Percentiles rank a stretch among this genome's conserved stretches.
These are phyloP conservation scores for Pterula multifida DNA, from an alignment of 1,284 basidiomycete genomes.

Conservation along the genomic window DNA sequence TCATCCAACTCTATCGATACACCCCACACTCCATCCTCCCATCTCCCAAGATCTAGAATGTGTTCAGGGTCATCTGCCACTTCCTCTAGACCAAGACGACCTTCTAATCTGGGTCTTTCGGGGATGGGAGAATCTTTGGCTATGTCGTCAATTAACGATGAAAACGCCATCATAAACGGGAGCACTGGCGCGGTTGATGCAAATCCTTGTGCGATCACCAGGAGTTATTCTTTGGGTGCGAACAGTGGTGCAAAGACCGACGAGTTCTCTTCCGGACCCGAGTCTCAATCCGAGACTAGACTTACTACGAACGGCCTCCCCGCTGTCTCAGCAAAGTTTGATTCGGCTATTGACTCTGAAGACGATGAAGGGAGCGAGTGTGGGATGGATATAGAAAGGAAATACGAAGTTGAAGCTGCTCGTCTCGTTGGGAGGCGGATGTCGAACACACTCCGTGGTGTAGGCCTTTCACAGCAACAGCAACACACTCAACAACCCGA, in stretches of 20 bases:
- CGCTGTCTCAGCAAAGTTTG: neutral
- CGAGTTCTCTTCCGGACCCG: constrained; percentile 2
- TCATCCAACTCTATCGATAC: neutral
- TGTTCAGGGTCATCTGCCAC: neutral
- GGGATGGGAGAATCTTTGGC: neutral
- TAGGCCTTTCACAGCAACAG: too few relatives aligned
- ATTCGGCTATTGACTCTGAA: neutral
- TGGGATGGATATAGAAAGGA: neutral
- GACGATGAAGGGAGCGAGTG: neutral
- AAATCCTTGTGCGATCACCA: neutral
- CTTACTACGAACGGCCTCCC: neutral
- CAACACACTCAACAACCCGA: neutral
- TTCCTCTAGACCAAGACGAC: constrained; percentile 10
- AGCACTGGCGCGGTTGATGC: constrained; percentile 17
- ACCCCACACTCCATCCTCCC: neutral
- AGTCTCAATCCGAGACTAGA: neutral
- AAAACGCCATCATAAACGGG: neutral
- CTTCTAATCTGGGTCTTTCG: constrained; percentile 11
- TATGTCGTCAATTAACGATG: neutral
- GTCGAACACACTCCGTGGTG: neutral
- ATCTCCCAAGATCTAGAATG: constrained; percentile 6
- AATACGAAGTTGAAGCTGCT: neutral
- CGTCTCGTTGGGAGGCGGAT: neutral
- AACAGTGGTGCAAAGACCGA: constrained; percentile 11
- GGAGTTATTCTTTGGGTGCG: neutral